Base-by-base conservation (phyloP, 257 asterid genomes). In the Fraxinus pennsylvanica region DNA sequence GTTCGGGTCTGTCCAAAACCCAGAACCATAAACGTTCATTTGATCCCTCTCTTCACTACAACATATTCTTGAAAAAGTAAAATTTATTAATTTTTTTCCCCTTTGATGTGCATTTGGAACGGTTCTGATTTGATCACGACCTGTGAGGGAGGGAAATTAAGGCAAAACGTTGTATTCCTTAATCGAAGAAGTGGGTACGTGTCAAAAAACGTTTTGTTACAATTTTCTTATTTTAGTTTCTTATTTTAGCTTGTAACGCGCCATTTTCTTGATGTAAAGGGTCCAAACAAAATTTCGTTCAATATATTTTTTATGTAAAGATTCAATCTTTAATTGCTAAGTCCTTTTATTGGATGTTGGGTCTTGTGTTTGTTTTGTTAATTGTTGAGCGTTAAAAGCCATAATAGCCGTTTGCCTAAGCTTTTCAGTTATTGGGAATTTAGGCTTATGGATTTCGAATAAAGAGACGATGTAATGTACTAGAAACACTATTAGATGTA, bases 141-240 rank as follows among this genome's bases (percentile, higher is more conserved):
- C 22, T 39, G 65, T 19, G 35, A 47, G 84, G 73, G 82, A 72
- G 77, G 76, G 63, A 73, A 74, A 54, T 78, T 73, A 13, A 76
- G 85, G 87, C 84, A 72, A 71, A 74, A 32, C 68, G 2, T 74
- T 71, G 81, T 78, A 43, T 81, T 84, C 76, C 15, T 50, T 71
- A 15, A 66, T 82, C 75, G 67, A 78, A 74, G 80, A 76, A 83
- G 80, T 82, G 84, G 90, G 96, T 89, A 86, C 45, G 90, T 82
- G 36, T 50, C 75, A 39, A 59, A 43, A 43, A 27, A 67, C 57
- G 27, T 43, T 68, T 74, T 73, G 38, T 74, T 68, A 69, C 29
- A 63, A 4, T 81, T 76, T 65, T 47, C 5, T 15, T 38, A 5
- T 52, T 68, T 75, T 45, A 43, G 59, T 76, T 65, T 47, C 5